These are phyloP conservation scores for Phialocephala sp. DNA, from an alignment of 2,329 filamentous ascomycete genomes.

Conservation along the genomic window DNA sequence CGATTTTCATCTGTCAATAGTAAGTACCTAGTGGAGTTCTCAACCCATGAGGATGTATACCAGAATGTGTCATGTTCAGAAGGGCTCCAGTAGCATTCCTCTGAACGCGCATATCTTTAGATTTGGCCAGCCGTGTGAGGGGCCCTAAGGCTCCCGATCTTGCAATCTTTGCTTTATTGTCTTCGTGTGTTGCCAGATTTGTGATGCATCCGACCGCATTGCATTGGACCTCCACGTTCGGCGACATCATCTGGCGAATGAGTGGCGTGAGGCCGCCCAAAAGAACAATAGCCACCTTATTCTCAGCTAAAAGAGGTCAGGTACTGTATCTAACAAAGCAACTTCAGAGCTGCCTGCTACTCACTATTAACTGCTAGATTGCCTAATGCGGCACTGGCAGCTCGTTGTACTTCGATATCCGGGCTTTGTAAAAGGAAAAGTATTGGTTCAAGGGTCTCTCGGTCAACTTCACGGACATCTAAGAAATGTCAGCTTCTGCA, in stretches of 20 bases:
- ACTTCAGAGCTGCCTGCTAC: constrained; percentile 39
- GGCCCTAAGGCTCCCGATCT: constrained; percentile 91
- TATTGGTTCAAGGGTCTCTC: constrained; percentile 94
- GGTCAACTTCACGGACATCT: constrained; percentile 97
- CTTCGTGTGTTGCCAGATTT: constrained; percentile 96
- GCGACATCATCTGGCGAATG: constrained; percentile 97
- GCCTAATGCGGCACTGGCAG: constrained; percentile 92
- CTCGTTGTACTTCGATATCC: constrained; percentile 96
- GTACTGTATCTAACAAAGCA: constrained; percentile 12
- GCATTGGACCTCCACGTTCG: constrained; percentile 98
- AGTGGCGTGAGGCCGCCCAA: constrained; percentile 88
- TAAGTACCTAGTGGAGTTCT: constrained; percentile 25
- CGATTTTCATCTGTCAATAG: constrained; percentile 82
- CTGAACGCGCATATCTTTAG: constrained; percentile 98
- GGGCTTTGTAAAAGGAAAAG: constrained; percentile 92
- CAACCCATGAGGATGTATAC: constrained; percentile 54
- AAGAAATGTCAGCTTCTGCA: constrained; percentile 31
- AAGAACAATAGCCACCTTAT: constrained; percentile 95
- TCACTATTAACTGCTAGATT: constrained; percentile 97
- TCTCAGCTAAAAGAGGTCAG: constrained; percentile 76
- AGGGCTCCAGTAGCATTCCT: constrained; percentile 95
- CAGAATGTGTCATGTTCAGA: constrained; percentile 98
- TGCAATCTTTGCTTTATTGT: constrained; percentile 99
- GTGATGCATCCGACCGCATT: constrained; percentile 99
- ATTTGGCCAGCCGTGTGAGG: constrained; percentile 90